Conservation (phyloP, 306 rosid genomes). For the Pyrus pyrifolia region DNA sequence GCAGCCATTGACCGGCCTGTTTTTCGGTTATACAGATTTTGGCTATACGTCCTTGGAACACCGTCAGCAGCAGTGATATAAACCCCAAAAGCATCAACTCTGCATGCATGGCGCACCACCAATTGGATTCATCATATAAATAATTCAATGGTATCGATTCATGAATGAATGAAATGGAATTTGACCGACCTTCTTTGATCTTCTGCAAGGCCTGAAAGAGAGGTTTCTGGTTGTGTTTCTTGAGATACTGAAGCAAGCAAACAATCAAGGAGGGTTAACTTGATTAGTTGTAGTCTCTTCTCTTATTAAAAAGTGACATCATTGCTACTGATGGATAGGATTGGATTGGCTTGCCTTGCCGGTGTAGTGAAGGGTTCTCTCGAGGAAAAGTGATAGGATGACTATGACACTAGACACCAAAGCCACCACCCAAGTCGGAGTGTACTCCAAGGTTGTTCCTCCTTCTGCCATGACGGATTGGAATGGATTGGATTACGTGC, state of each 20-base stretch:
- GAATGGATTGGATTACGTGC: too few relatives aligned
- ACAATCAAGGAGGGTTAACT: neutral
- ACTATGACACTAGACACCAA: conserved; percentile 28
- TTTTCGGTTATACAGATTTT: conserved; percentile 20
- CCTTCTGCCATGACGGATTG: conserved; percentile 11
- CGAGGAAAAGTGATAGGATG: conserved; percentile 20
- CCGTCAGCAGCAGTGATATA: conserved; percentile 28
- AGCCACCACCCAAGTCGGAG: conserved; percentile 37
- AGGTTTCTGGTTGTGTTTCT: conserved; percentile 31
- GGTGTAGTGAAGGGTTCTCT: conserved; percentile 15
- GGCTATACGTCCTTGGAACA: conserved; percentile 19
- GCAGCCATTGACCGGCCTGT: conserved; percentile 22
- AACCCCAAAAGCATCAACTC: conserved; percentile 37
- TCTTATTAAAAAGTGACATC: too few relatives aligned
- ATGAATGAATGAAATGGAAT: neutral
- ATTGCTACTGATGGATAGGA: too few relatives aligned
- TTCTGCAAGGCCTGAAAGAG: conserved; percentile 29
- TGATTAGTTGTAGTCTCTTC: too few relatives aligned
- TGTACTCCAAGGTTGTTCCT: conserved; percentile 26
- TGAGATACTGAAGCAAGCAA: conserved; percentile 15
- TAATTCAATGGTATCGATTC: neutral
- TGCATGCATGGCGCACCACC: neutral
- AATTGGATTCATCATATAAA: too few relatives aligned
- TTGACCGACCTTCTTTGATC: conserved; percentile 32
- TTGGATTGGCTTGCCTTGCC: conserved; percentile 22